These are phyloP conservation scores for Eucalyptus marginata DNA, from an alignment of 345 rosid species.

Conservation along the genomic window DNA sequence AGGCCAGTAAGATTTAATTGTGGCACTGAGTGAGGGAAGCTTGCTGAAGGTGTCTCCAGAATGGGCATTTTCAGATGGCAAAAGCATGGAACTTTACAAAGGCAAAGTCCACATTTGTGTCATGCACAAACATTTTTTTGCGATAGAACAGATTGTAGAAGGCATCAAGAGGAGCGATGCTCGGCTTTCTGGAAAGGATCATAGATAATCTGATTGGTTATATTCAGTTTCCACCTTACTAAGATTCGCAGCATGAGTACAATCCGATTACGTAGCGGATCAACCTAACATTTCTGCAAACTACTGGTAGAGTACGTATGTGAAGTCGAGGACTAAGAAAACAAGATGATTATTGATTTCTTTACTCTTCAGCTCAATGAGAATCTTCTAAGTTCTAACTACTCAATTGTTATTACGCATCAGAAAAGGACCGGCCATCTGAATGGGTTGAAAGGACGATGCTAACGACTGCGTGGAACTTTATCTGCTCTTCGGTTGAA, in stretches of 20 bases:
- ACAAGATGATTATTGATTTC: neutral
- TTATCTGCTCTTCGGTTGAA: neutral
- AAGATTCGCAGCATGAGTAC: neutral
- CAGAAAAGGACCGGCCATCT: neutral
- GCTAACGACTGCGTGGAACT: neutral
- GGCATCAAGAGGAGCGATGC: neutral
- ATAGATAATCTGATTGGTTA: neutral
- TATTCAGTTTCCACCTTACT: neutral
- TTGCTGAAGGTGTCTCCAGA: neutral
- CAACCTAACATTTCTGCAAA: neutral
- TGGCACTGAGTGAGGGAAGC: neutral
- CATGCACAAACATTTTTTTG: neutral
- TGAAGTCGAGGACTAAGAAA: neutral
- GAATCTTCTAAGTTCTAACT: neutral
- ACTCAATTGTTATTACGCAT: neutral
- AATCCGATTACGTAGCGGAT: neutral
- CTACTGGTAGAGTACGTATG: neutral
- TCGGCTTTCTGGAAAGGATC: fast-evolving
- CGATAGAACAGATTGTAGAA: neutral
- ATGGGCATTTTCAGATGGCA: neutral
- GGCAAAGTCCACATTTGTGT: neutral
- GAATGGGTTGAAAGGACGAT: neutral
- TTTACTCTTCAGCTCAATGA: neutral
- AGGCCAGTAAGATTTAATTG: neutral
- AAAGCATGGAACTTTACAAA: neutral